Conservation (phyloP, 768 basidiomycete genomes). For the Candolleomyces eurysporus region DNA sequence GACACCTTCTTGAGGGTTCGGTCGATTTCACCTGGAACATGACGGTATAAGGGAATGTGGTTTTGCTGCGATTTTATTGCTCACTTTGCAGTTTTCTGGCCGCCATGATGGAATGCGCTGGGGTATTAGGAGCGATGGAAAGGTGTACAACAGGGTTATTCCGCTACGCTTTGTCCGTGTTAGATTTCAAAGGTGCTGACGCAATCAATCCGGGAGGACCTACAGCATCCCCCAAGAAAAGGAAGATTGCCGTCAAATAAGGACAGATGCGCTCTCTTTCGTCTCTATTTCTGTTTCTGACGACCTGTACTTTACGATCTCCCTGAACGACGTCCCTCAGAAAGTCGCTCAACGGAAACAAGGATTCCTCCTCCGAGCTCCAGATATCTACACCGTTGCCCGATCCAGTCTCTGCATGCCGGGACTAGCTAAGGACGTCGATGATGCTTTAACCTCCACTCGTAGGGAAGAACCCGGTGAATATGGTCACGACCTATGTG, state of each 20-base stretch:
- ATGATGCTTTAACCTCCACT: slow-evolving; percentile 78
- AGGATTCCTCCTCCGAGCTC: slow-evolving; percentile 55
- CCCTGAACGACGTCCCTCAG: slow-evolving; percentile 74
- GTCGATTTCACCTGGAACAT: slow-evolving; percentile 88
- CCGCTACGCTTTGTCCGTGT: no score
- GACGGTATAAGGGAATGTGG: neutral
- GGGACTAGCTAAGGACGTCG: slow-evolving; percentile 82
- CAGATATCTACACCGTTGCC: slow-evolving; percentile 71
- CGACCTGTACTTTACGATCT: slow-evolving; percentile 6
- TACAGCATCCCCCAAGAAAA: no score
- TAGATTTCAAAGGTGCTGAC: no score
- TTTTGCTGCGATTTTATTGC: slow-evolving; percentile 3
- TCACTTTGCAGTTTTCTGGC: slow-evolving; percentile 87
- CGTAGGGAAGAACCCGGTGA: slow-evolving; percentile 83
- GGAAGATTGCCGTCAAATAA: no score
- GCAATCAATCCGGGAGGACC: no score
- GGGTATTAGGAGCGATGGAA: neutral
- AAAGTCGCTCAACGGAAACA: slow-evolving; percentile 71
- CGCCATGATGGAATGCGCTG: slow-evolving; percentile 57
- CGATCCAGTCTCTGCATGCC: slow-evolving; percentile 91
- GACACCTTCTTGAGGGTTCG: slow-evolving; percentile 95
- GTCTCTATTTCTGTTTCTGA: neutral
- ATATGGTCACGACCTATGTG: slow-evolving; percentile 80
- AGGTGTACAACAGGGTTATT: neutral
- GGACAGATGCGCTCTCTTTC: neutral